These are phyloP conservation scores for Pestalotiopsis sp. DNA, from an alignment of 2,329 filamentous ascomycete genomes.

Conservation along the genomic window DNA sequence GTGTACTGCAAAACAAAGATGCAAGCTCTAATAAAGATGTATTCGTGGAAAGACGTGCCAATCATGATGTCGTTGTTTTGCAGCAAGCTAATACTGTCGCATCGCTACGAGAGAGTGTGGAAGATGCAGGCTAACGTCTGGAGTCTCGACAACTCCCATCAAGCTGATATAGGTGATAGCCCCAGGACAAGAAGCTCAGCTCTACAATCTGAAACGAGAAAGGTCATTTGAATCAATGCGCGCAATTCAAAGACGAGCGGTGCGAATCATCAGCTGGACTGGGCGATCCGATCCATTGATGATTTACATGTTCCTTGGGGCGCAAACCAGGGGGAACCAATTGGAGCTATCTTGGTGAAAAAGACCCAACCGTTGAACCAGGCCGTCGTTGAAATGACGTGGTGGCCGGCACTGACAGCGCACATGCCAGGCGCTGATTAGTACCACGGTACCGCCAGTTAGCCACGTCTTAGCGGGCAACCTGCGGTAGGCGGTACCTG, in stretches of 20 bases:
- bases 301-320: no score
- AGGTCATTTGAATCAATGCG: not conserved
- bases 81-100: not conserved
- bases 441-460: no score
- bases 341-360: no score
- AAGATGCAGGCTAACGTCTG: not conserved
- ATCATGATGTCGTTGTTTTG: conserved; percentile 26
- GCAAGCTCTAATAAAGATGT: conserved; percentile 47
- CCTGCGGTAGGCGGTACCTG: no score
- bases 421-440: no score
- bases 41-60: conserved; percentile 37
- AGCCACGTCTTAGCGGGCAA: no score
- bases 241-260: not conserved
- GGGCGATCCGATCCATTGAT: no score
- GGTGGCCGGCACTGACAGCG: no score
- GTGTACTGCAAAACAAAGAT: conserved; percentile 49
- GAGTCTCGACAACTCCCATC: not conserved
- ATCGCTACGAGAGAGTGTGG: not conserved
- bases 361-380: no score
- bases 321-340: no score
- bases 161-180: not conserved
- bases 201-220: not conserved
- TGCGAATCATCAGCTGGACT: no score
- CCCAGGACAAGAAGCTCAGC: not conserved
- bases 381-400: no score